Evolutionary conservation across 768 basidiomycete genomes (phyloP), one percentile per base, ranked within the genome.

Genomic region (Termitomyces sp.): DNA sequence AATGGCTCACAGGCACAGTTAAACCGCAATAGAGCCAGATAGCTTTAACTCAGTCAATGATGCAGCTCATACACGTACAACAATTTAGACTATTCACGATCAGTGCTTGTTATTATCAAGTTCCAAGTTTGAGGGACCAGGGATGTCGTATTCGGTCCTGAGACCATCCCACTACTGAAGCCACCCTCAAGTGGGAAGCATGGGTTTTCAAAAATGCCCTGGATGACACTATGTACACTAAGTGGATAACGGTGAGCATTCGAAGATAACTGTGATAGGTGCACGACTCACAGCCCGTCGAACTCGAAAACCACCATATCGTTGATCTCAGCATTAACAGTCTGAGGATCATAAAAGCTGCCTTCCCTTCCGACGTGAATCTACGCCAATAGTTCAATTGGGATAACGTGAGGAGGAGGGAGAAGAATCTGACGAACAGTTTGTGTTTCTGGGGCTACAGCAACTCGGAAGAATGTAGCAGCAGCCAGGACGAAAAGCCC

Each of bases 271-370:
- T 20, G 14, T 15, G 15, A 38, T 15, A 31, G 8, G 5, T 25
- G 5, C 32, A 9, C 29, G 11, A 63, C 74, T 59, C 60, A 79
- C 78, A 69, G 69, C 63, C 76, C 79, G 17, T 65, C 69, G 57
- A 80, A 79, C 25, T 78, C 50, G 61, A 81, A 82, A 40, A 66
- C 70, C 3, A 81, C 67, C 1, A 66, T 73, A 63, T 79, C 78
- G 51, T 72, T 71, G 32, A 70, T 17, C 5, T 57, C 57, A 15
- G 77, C 79, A 31, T 69, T 72, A 12, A 72, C 29, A 2, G 69
- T 69, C 5, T 61, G 55, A 8, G 80, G 80, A 32, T 72, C 63
- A 66, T 72, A 81, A 65, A 79, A 77, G 58, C 76, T 77, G 31
- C 78, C 79, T 60, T 74, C 61, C 10, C 68, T 65, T 10, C 79